phyloP scores from a whole-genome alignment of 352 stramenopile genomes.

The Thraustotheca clavata region DNA sequence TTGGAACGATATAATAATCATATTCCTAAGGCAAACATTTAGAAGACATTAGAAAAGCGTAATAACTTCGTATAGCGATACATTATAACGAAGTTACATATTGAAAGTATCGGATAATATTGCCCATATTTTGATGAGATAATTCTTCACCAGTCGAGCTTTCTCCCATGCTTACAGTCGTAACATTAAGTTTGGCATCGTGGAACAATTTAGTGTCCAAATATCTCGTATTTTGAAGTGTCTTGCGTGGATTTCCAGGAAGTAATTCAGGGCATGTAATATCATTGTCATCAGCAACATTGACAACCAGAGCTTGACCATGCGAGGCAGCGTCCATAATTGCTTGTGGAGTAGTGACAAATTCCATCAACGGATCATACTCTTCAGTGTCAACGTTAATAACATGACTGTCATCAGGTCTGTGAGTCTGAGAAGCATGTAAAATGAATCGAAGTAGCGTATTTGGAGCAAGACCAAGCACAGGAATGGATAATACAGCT shows the following conservation, averaged over 20 bases:
- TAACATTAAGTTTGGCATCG: constrained; percentile 72
- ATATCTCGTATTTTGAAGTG: not conserved
- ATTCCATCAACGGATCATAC: constrained; percentile 76
- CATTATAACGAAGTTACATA: too few species aligned
- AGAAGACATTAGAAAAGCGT: too few species aligned
- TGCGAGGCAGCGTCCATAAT: constrained; percentile 74
- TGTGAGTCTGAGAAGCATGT: constrained; percentile 29
- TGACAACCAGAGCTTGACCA: constrained; percentile 62
- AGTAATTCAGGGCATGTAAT: not conserved
- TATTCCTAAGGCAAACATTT: constrained; percentile 18
- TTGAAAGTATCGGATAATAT: constrained; percentile 85
- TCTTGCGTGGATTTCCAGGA: not conserved
- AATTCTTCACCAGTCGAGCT: constrained; percentile 57
- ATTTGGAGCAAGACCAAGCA: constrained; percentile 68
- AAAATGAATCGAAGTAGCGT: constrained; percentile 82
- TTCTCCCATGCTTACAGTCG: constrained; percentile 84
- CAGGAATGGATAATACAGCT: constrained; percentile 73
- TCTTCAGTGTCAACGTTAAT: constrained; percentile 38
- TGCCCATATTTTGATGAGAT: constrained; percentile 81
- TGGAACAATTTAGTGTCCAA: not conserved
- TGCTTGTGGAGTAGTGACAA: constrained; percentile 77
- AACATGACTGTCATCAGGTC: not conserved
- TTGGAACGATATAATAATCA: constrained; percentile 32
- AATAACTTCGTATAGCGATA: too few species aligned
- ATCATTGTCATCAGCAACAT: constrained; percentile 62